Evolutionary conservation across 108 stramenopile species (phyloP), one percentile per base, ranked within the genome.

Genomic region (Skeletonema marinoi): DNA sequence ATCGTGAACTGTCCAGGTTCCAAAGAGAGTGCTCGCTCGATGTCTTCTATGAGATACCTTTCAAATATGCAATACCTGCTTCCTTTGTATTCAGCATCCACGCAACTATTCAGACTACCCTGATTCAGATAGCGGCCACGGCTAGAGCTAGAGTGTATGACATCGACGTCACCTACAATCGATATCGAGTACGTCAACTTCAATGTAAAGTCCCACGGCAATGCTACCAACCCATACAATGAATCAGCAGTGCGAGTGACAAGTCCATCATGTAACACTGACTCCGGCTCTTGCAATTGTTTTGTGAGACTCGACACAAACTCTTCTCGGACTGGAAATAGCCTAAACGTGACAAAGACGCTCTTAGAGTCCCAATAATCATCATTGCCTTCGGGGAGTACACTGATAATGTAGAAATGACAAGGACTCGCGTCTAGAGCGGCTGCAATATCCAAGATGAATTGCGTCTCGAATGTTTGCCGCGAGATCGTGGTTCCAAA

Each of bases 391-490:
- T 86, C 88, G 9, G 84, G 82, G 13, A 56, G 44, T 4, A 93
- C 86, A 66, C 81, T 65, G 17, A 70, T 46, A 14, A 94, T 80
- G 19, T 87, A 80, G 31, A 94, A 33, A 19, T 88, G 78, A 21
- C 87, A 87, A 9, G 86, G 72, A 65, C 81, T 86, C 10, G 91
- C 85, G 13, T 85, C 85, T 1, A 86, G 62, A 3, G 90, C 85
- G 17, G 50, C 8, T 14, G 85, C 64, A 33, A 93, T 36, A 66
- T 93, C 93, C 10, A 88, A 67, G 5, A 93, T 58, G 59, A 93
- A 90, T 69, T 93, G 93, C 46, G 93, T 88, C 39, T 85, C 85
- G 63, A 93, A 93, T 30, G 79, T 85, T 48, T 90, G 87, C 32
- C 73, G 51, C 14, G 89, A 79, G 56, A 90, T 83, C 10, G 81